These are phyloP conservation scores for Lentinula novae-zelandiae DNA, from an alignment of 1,284 basidiomycete genomes.

Conservation along the genomic window DNA sequence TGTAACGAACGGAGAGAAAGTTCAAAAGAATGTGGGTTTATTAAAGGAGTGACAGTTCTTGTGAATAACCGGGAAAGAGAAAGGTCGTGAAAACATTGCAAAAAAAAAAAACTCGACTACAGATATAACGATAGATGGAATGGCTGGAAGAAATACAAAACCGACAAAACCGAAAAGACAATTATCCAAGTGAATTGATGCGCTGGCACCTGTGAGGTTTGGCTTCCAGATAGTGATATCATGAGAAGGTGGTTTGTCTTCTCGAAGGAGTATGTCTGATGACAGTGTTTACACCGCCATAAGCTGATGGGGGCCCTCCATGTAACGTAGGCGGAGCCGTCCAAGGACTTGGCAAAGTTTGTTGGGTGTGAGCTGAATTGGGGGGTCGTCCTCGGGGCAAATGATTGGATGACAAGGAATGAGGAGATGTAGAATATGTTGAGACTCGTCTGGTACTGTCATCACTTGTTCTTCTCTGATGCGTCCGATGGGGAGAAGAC, in stretches of 20 bases:
- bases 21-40: background rate
- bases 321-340: constrained; percentile 12
- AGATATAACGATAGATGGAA: background rate
- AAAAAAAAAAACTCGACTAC: background rate
- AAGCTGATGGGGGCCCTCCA: constrained; percentile 6
- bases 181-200: too few species aligned
- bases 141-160: background rate
- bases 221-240: too few species aligned
- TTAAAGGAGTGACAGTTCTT: background rate
- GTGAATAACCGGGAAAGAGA: background rate
- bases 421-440: constrained; percentile 7
- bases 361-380: background rate
- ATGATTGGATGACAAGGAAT: constrained; percentile 3
- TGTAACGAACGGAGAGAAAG: background rate
- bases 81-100: background rate
- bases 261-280: constrained; percentile 8
- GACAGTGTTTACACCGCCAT: background rate
- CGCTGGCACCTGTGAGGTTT: background rate
- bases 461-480: constrained; percentile 14
- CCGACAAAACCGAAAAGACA: too few species aligned
- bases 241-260: constrained; percentile 11
- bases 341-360: constrained; percentile 12
- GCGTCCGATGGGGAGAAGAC: constrained; percentile 14
- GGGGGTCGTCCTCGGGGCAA: constrained; percentile 8
- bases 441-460: constrained; percentile 6